A percentile compares a stretch with the other conserved stretches of the same genome.
Conservation (phyloP, 371 early-diverging fungal genomes). For the Mortierella sp. region DNA sequence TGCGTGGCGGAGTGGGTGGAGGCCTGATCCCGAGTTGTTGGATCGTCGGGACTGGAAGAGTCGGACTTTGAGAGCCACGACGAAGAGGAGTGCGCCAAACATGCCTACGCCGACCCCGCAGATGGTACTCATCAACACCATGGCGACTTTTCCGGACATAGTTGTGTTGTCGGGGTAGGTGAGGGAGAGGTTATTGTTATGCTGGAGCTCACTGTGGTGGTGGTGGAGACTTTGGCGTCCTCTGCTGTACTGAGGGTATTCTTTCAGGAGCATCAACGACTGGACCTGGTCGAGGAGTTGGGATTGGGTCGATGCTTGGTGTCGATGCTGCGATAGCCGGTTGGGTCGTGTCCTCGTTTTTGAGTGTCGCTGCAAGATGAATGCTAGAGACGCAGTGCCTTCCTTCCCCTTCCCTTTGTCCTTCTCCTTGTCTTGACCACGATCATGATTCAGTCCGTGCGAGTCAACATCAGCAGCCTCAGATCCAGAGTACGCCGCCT, state of each 20-base stretch:
- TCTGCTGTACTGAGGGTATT: constrained; percentile 3
- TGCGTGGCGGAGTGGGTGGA: not conserved
- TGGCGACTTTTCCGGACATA: constrained; percentile 16
- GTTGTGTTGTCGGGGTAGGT: not conserved
- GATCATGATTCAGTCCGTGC: not conserved
- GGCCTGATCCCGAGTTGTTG: constrained; percentile 5
- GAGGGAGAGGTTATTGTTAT: not conserved
- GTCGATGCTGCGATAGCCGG: constrained; percentile 12
- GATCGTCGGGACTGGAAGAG: constrained; percentile 34
- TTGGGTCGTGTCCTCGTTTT: constrained; percentile 22
- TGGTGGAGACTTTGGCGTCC: constrained; percentile 12
- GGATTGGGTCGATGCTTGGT: not conserved
- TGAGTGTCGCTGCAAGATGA: not conserved
- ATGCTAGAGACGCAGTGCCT: not conserved
- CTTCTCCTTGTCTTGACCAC: not conserved
- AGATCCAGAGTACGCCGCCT: not conserved
- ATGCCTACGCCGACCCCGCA: constrained; percentile 41
- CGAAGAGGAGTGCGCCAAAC: constrained; percentile 51
- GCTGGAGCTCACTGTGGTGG: not conserved
- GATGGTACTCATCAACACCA: constrained; percentile 53
- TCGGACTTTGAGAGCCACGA: constrained; percentile 49
- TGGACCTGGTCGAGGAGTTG: constrained; percentile 17
- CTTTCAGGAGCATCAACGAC: constrained; percentile 12
- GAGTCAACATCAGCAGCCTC: not conserved
- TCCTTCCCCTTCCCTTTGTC: not conserved